Base-by-base conservation (phyloP, 2,329 filamentous ascomycete species). In the Pyrenochaeta sp. region DNA sequence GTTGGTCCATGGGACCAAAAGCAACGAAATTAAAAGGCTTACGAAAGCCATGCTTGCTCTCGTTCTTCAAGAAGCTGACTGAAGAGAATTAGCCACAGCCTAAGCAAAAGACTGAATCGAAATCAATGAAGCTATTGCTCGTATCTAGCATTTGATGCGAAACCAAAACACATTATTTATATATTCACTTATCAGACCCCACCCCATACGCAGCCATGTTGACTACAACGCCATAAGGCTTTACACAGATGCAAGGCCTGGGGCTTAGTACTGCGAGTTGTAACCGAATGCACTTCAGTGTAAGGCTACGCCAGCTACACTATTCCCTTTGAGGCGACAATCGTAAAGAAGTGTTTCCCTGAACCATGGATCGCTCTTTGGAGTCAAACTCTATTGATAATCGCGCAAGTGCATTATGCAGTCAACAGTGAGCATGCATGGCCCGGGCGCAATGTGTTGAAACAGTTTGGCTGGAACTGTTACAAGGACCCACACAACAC, bases 241-340 rank as follows among this genome's bases (percentile, higher is more conserved):
- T 45, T 41, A 40, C 35, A 27, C n/a, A 29, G 21, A 43, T 42
- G 40, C 30, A 49, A 9, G 31, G 15, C 29, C 5, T 35, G 45
- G 45, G 45, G 51, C 29, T 17, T n/a, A 45, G 41, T 41, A 23
- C 1, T 41, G 45, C 23, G 29, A 35, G 45, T 45, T 45, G 45
- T 40, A 30, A 44, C 45, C 41, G 21, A 54, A 23, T 12, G 40
- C 12, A 41, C 41, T 41, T 45, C 45, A 45, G 51, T 51, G 40
- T 43, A 44, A 29, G 42, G n/a, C 52, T 45, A 15, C 43, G 48
- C 39, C 52, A 32, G 17, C 20, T 18, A 18, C 17, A 42, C 40
- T n/a, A 44, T 20, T 12, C 52, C 33, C 33, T 12, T 48, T 31
- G 10, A 30, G 20, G 49, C 7, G 27, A 36, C 2, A 39, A 11